Evolutionary conservation across 176 grass and related monocot genomes (phyloP), one percentile per base, ranked within the genome.

Genomic region (Triticum turgidum): DNA sequence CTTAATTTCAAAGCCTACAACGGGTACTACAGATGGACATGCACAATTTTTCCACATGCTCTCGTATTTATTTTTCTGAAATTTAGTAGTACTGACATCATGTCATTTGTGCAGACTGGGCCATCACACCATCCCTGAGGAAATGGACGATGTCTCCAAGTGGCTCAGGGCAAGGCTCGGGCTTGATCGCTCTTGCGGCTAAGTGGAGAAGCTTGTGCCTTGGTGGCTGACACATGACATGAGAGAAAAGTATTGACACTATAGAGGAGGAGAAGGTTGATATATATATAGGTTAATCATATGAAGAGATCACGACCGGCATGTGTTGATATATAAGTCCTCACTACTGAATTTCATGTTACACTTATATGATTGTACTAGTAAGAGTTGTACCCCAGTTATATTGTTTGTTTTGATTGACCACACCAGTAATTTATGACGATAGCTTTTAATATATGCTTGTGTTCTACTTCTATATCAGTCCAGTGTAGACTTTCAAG

Each of bases 41-140:
- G 42, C 45, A 67, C 72, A 18, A 45, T 21, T 51, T 59, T 72
- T n/a, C 47, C 1, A 51, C 38, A 63, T 25, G 9, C 2, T 27
- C 21, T 12, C 24, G 5, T 6, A 27, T 64, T 61, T 75, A 76
- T 76, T 20, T 20, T 69, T 84, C 25, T 38, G 17, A 47, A 64
- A 76, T 51, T 75, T 54, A 38, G 21, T 37, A 61, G 4, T 35
- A 61, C 20, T 86, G 67, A 61, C 32, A 71, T 58, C 54, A 24
- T 68, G 20, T 27, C 34, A 61, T 86, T 82, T 18, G 73, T 82
- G 64, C 88, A 99, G 97, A 25, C 86, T 97, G 64, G 97, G 94
- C 52, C 94, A 99, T 84, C 93, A 94, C 71, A 99, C 92, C 20
- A 89, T 97, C 34, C 97, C 97, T 69, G 97, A 99, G 89, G 97